These are phyloP conservation scores for Escallonia rubra DNA, from an alignment of 129 eudicot species.

Conservation along the genomic window DNA sequence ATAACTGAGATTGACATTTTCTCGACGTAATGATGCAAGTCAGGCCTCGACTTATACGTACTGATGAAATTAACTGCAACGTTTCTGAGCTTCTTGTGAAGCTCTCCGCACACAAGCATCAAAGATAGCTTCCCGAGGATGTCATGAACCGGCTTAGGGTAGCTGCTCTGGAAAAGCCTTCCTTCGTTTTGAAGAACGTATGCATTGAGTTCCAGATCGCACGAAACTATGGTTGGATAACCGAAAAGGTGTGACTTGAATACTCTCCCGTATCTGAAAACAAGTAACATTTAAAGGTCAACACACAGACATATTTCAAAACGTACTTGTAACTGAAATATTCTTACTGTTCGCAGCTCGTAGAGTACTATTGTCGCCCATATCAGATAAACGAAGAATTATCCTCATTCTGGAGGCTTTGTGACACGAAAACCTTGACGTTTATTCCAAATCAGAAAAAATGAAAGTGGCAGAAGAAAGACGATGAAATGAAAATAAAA, in stretches of 20 bases:
- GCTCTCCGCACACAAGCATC: slow-evolving; percentile 42
- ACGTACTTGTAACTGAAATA: too few relatives aligned
- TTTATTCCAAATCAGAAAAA: too few relatives aligned
- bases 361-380: too few relatives aligned
- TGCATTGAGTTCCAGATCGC: slow-evolving; percentile 33
- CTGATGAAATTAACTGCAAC: slow-evolving; percentile 22
- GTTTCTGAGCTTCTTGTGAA: slow-evolving; percentile 34
- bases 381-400: too few relatives aligned
- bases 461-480: neutral
- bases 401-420: too few relatives aligned
- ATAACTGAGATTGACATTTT: slow-evolving; percentile 16
- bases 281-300: too few relatives aligned
- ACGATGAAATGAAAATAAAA: neutral
- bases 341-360: too few relatives aligned
- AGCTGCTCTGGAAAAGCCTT: slow-evolving; percentile 30
- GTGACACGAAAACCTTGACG: too few relatives aligned
- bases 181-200: slow-evolving; percentile 44
- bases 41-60: slow-evolving; percentile 12
- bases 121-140: slow-evolving; percentile 36
- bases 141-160: slow-evolving; percentile 36
- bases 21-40: slow-evolving; percentile 19
- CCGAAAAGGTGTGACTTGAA: slow-evolving; percentile 39
- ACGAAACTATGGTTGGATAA: slow-evolving; percentile 29
- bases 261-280: slow-evolving; percentile 31
- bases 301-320: too few relatives aligned